Evolutionary conservation across 2,329 filamentous ascomycete genomes (phyloP).

Genomic region (Ophiobolus disseminans): DNA sequence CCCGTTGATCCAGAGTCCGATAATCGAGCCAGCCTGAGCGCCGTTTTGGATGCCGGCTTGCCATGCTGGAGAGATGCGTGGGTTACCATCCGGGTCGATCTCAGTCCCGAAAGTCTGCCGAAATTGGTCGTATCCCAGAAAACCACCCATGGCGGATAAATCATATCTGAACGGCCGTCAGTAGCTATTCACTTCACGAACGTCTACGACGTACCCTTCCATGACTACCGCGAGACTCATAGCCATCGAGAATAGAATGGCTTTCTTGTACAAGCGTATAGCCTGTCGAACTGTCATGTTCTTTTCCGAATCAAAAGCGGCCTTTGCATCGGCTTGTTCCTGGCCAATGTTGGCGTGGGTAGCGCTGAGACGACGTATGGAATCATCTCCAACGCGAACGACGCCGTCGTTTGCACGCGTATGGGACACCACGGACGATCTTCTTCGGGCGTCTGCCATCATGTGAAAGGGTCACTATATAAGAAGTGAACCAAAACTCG

Average conservation of each 20-base stretch:
- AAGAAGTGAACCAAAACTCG: neutral
- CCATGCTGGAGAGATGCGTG: slow-evolving; percentile 20
- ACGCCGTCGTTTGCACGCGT: slow-evolving; percentile 8
- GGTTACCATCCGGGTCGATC: slow-evolving; percentile 10
- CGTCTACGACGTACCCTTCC: neutral
- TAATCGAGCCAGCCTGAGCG: slow-evolving; percentile 16
- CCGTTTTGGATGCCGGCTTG: slow-evolving; percentile 22
- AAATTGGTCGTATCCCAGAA: slow-evolving; percentile 2
- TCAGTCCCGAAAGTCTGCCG: slow-evolving; percentile 4
- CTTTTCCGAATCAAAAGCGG: slow-evolving; percentile 12
- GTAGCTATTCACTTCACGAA: neutral
- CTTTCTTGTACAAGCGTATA: slow-evolving; percentile 5
- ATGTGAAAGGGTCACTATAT: slow-evolving; percentile 1
- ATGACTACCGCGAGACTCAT: slow-evolving; percentile 7
- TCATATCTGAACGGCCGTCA: slow-evolving; percentile 6
- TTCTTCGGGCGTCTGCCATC: slow-evolving; percentile 11
- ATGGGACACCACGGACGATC: slow-evolving; percentile 9
- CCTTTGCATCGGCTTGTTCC: slow-evolving; percentile 15
- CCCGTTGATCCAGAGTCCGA: slow-evolving; percentile 13
- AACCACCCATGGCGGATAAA: neutral
- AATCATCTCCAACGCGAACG: slow-evolving; percentile 12
- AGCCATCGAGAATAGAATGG: slow-evolving; percentile 6
- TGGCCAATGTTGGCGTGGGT: slow-evolving; percentile 8
- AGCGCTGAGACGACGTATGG: slow-evolving; percentile 14
- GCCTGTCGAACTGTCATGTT: slow-evolving; percentile 18